Base-by-base conservation (phyloP, 345 rosid genomes). In the Leavenworthia alabamica region DNA sequence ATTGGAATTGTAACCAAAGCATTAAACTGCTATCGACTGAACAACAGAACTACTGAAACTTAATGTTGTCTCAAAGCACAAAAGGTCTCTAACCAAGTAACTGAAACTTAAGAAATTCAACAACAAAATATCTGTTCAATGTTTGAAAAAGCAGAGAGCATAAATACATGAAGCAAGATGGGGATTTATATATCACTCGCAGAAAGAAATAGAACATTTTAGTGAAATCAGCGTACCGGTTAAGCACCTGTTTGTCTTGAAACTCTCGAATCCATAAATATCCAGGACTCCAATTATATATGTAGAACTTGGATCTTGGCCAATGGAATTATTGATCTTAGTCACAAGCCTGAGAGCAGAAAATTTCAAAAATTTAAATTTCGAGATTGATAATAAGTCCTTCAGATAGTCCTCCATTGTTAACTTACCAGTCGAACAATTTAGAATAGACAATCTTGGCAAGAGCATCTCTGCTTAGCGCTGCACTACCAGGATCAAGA, bases 181-280 rank as follows among this genome's bases (percentile, higher is more conserved):
- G 27, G 8, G 40, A 9, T 40, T 35, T 1, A 28, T 8, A 19
- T 40, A 68, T 37, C 63, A 61, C 32, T 28, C 3, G 32, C 56
- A 44, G 28, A 61, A 61, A 56, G 57, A 54, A 45, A 61, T 36
- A 27, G 67, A 61, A 64, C 74, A 64, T 73, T 71, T 71, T 65
- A 65, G 81, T 65, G 84, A 83, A 79, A 72, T 73, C 53, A 81
- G 94, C 94, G 56, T 89, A 89, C 99, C 96, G 56, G 87, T 73
- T 78, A 85, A 83, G 99, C 99, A 93, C 99, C 99, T 93, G 99
- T 93, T 93, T 82, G 97, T 93, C 95, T 93, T 87, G 86, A 93
- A 93, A 93, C 96, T 93, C 85, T 93, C 99, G 64, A 93, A 93
- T 75, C 99, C 97, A 78, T 93, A 93, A 64, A 93, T 93, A 85